Evolutionary conservation across 2,329 filamentous ascomycete genomes (phyloP), one percentile per base, ranked within the genome.

Genomic region (Botrytis fabae): DNA sequence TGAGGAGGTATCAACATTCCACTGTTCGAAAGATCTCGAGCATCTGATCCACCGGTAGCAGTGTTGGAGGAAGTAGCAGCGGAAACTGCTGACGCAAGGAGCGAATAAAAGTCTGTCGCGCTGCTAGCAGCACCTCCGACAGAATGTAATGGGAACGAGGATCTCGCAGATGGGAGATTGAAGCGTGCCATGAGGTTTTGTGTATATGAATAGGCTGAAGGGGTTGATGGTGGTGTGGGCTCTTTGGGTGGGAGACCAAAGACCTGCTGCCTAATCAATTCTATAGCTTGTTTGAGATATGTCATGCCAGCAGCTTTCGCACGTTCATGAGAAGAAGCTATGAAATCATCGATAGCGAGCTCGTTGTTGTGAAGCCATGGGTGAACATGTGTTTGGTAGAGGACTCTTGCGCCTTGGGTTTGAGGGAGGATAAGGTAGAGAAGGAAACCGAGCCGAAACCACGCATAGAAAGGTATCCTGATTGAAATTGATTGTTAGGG

Each of bases 401-500:
- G 86, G 79, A 92, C 84, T 75, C 92, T 92, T 73, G 95, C 94
- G 81, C 96, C 96, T 81, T 98, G 95, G n/a, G 94, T 96, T 82
- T 97, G 95, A 0, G 95, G 96, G n/a, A 97, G 90, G 80, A 98
- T 94, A 75, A 99, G 93, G 85, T 98, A 99, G 77, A 96, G 90
- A 80, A 98, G 90, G 83, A 96, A 92, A 80, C 91, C 85, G 71
- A 98, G 89, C 76, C 96, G 94, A 79, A 97, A 86, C 88, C 95
- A 98, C 78, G 93, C 89, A 84, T 98, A 99, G 83, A 98, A 97
- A 3, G 96, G 96, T 54, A 98, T 85, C 93, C 90, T 92, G 69
- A 12, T 65, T 68, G 66, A 70, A 71, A 59, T 25, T 22, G 69
- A 54, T 42, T 73, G 61, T 71, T 62, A 69, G 46, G 40, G 54